A percentile compares a stretch with the other conserved stretches of the same genome.
Evolutionary conservation across 2,329 filamentous ascomycete genomes (phyloP).

Genomic region (Cordyceps militaris): DNA sequence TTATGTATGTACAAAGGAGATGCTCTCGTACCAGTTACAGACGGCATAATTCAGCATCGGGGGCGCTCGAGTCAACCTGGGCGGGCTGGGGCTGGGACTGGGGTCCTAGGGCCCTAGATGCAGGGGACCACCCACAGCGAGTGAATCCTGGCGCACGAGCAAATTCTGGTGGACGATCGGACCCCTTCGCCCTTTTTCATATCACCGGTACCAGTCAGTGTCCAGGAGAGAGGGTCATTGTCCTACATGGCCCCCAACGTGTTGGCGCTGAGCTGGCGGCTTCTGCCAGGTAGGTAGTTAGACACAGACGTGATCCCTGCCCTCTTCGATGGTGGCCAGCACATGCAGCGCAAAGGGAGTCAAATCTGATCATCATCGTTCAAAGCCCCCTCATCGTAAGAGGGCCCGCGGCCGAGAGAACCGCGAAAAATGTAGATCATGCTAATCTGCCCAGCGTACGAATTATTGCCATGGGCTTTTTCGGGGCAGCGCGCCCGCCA

Average conservation of each 20-base stretch:
- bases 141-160: slow-evolving; percentile 6
- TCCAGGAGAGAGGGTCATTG: neutral
- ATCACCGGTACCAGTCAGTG: neutral
- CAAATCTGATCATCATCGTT: neutral
- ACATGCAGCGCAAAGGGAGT: no score
- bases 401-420: neutral
- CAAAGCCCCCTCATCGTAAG: neutral
- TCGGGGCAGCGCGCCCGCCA: neutral
- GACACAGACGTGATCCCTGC: no score
- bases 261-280: neutral
- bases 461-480: slow-evolving; percentile 1
- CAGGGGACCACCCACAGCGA: neutral
- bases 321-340: no score
- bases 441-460: slow-evolving; percentile 5
- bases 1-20: neutral
- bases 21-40: neutral
- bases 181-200: neutral
- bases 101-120: neutral
- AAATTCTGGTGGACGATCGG: slow-evolving; percentile 2
- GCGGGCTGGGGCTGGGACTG: neutral
- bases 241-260: neutral
- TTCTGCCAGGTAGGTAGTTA: no score
- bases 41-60: neutral
- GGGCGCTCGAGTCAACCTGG: neutral
- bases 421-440: neutral